Conservation (phyloP, 768 basidiomycete genomes). For the Kwoniella dendrophila region DNA sequence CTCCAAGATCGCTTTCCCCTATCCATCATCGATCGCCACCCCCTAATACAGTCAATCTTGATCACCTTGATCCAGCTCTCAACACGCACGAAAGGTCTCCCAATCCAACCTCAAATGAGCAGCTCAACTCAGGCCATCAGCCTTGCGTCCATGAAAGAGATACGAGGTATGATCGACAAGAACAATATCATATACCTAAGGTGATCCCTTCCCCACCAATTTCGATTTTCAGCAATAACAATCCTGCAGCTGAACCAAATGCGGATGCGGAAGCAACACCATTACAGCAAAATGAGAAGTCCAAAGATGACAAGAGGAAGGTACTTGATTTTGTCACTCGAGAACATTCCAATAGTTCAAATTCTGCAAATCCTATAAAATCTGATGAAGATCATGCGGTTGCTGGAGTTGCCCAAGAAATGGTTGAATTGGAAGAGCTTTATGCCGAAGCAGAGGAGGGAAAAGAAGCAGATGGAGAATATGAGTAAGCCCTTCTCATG, state of each 20-base stretch:
- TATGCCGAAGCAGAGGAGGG: background rate
- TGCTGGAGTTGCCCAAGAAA: background rate
- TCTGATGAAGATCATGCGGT: background rate
- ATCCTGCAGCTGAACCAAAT: background rate
- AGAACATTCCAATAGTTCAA: background rate
- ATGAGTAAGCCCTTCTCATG: background rate
- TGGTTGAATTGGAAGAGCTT: background rate
- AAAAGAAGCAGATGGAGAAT: background rate
- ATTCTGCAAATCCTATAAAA: no score
- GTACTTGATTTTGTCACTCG: background rate
- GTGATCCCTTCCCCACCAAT: no score
- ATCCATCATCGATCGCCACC: no score
- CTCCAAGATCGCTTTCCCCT: no score
- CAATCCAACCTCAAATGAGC: no score
- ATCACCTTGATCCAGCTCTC: no score
- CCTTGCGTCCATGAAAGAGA: no score
- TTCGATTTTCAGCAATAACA: background rate
- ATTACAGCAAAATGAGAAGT: background rate
- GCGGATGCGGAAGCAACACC: background rate
- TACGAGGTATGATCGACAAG: no score
- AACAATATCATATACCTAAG: no score
- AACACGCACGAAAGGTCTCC: no score
- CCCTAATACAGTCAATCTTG: no score
- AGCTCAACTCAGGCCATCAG: no score
- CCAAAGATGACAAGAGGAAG: constrained; percentile 1